Conservation (phyloP, 495 filamentous ascomycete genomes). For the Hamigera avellanea region DNA sequence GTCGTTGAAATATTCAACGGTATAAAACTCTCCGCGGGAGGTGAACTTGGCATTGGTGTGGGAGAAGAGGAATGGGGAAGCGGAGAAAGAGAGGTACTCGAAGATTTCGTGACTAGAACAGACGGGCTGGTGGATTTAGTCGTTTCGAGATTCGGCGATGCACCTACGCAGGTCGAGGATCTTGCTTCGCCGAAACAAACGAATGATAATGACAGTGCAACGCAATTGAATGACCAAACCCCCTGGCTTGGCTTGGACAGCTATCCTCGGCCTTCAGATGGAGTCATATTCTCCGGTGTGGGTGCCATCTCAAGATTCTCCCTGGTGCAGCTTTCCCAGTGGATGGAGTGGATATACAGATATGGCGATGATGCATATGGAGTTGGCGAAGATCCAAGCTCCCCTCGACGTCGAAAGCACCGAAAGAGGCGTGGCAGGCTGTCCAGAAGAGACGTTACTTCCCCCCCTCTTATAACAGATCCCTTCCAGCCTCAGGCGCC, state of each 20-base stretch:
- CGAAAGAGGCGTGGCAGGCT: slow-evolving; percentile 15
- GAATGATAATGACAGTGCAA: slow-evolving; percentile 1
- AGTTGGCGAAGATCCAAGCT: slow-evolving; percentile 58
- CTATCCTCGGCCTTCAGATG: slow-evolving; percentile 59
- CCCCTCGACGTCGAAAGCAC: slow-evolving; percentile 34
- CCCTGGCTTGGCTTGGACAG: slow-evolving; percentile 57
- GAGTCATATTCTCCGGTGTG: slow-evolving; percentile 70
- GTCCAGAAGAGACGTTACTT: slow-evolving; percentile 2
- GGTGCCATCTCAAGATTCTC: slow-evolving; percentile 55
- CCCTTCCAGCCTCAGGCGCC: slow-evolving; percentile 9
- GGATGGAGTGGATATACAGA: slow-evolving; percentile 74
- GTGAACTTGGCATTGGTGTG: slow-evolving; percentile 85
- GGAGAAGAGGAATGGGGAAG: slow-evolving; percentile 91
- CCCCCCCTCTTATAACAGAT: neutral
- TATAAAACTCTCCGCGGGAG: slow-evolving; percentile 81
- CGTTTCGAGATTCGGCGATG: slow-evolving; percentile 72
- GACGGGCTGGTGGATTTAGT: slow-evolving; percentile 72
- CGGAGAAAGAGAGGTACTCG: slow-evolving; percentile 81
- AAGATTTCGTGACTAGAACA: slow-evolving; percentile 55
- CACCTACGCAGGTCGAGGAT: slow-evolving; percentile 5
- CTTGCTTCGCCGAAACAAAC: slow-evolving; percentile 2
- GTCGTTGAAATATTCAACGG: slow-evolving; percentile 66
- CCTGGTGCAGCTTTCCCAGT: slow-evolving; percentile 55
- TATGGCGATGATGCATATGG: slow-evolving; percentile 74
- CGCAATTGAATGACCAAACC: neutral